Evolutionary conservation across 768 basidiomycete genomes (phyloP), one percentile per base, ranked within the genome.

Genomic region (Omphalotus guepiniiformis): DNA sequence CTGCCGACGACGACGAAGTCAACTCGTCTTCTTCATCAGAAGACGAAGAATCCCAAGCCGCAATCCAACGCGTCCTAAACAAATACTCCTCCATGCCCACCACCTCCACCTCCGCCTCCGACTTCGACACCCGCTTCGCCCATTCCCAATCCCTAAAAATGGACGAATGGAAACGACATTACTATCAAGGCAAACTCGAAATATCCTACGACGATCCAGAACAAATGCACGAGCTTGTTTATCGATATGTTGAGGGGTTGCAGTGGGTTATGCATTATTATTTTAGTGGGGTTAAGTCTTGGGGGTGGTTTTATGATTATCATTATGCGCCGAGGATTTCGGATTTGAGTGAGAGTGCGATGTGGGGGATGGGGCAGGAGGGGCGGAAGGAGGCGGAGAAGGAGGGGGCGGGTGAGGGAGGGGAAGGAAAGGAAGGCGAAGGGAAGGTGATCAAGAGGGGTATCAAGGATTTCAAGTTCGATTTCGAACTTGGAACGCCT

Each of bases 191-290:
- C 28, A 99, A 99, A 66, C 68, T 99, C 42, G 83, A 85, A 51
- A 83, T 97, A 49, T 82, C 82, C 7, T 88, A 79, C 52, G 77
- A 88, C 51, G 65, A 86, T 55, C 75, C 81, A 4, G 71, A 84
- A 53, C 73, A 79, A 42, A 80, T 93, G 74, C 72, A 76, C 21
- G 72, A 82, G 39, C 70, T 99, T 45, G 74, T 80, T 11, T 93
- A 76, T 59, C 78, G 81, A 48, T 99, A 96, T 63, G 79, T 90
- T 15, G 91, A 98, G 61, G 96, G 96, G 1, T 67, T 99, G 52
- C 96, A 99, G 60, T 98, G 95, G 96, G 93, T 98, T 26, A 89
- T 99, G 87, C 88, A 93, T 61, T 99, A 99, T 65, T 99, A 99
- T 63, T 98, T 97, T 64, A 82, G 88, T 52, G 96, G 96, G 4